Percentiles rank a stretch among this genome's conserved stretches.
phyloP scores from a whole-genome alignment of 2,329 filamentous ascomycete genomes.

The Cordyceps fumosorosea region DNA sequence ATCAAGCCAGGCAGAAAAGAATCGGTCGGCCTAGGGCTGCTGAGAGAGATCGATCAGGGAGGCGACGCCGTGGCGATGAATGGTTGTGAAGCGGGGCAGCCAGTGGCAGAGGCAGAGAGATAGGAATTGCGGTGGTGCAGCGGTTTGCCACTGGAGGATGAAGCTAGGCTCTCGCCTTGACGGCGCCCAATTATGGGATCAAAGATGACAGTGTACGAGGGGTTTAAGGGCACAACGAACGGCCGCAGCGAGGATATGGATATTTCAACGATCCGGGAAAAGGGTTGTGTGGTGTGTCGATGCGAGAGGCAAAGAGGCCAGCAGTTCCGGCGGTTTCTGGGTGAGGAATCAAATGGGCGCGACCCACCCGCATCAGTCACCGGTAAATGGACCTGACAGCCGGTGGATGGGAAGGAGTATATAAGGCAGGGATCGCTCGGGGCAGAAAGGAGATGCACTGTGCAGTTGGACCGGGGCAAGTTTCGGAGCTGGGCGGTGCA shows the following conservation, averaged over 20 bases:
- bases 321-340: constrained; percentile 1
- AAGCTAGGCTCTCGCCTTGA: not conserved
- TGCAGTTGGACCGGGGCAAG: not conserved
- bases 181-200: constrained; percentile 5
- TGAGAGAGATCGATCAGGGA: not conserved
- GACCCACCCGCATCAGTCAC: constrained; percentile 7
- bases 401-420: not conserved
- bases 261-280: not conserved
- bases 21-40: not conserved
- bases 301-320: constrained; percentile 10
- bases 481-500: not conserved
- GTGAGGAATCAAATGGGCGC: constrained; percentile 3
- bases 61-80: constrained; percentile 8
- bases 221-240: not conserved
- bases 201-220: not conserved
- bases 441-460: not conserved
- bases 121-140: not conserved
- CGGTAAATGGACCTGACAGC: not conserved
- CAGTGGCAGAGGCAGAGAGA: not conserved
- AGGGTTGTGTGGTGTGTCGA: not conserved
- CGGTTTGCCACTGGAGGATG: not conserved
- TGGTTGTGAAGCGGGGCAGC: constrained; percentile 11
- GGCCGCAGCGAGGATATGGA: not conserved
- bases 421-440: not conserved
- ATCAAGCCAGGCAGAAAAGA: not conserved